Base-by-base conservation (phyloP, 345 rosid genomes). In the Arabidopsis thaliana region DNA sequence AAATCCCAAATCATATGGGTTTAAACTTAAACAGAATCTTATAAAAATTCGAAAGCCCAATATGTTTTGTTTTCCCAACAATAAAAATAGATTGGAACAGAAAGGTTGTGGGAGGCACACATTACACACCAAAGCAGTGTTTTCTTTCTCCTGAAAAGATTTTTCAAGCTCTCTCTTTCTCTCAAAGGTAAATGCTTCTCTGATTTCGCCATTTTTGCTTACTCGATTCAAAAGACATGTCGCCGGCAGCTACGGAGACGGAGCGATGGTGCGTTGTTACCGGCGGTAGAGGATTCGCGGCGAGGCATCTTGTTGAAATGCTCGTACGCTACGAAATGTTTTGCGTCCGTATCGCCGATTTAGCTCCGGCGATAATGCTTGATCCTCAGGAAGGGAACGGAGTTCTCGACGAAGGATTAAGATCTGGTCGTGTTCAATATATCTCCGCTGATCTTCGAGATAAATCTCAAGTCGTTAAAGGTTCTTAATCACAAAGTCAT, bases 211-310 rank as follows among this genome's bases (percentile, higher is more conserved):
- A 36, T 20, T 20, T 16, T 14, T 20, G 4, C 9, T 37, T 37
- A 36, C 5, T 37, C 40, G 8, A 37, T 38, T 22, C 48, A 59
- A 23, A 23, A 65, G 66, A 49, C 36, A 83, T 85, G 87, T 33
- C 76, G 71, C 48, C 28, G 58, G 77, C 56, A 38, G 59, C 62
- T 59, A 80, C 73, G 11, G 78, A 23, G 74, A 84, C 63, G 79
- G 88, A 81, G 81, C 82, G 82, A 36, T 89, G 96, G 93, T 92
- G 97, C 66, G 84, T 87, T 41, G 97, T 95, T 58, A 95, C 97
- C 0, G 99, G 97, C 0, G 99, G 93, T 50, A 84, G 99, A 71
- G 99, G 97, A 49, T 95, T 95, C 62, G 88, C 87, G 0, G 99
- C 97, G 2, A 87, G 90, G 76, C 92, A 90, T 81, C 78, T 95